Evolutionary conservation across 2,329 filamentous ascomycete genomes (phyloP).

Genomic region (Parastagonospora avenae): DNA sequence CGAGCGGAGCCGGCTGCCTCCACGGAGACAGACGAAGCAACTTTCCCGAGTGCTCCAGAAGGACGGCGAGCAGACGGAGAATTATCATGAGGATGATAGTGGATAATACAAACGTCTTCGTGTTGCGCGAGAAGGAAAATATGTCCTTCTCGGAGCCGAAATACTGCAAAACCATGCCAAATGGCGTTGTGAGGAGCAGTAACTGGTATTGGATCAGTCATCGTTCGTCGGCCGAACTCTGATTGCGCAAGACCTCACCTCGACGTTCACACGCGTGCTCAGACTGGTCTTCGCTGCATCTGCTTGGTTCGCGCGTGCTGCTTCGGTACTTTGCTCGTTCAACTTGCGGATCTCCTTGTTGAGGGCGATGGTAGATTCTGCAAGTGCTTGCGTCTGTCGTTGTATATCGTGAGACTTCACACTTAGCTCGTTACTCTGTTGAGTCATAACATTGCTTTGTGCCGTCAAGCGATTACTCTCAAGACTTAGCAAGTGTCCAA

Average conservation of each 20-base stretch:
- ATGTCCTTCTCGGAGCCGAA: constrained; percentile 7
- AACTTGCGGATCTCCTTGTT: constrained; percentile 4
- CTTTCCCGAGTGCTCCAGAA: not conserved
- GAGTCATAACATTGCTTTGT: not conserved
- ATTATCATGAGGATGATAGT: constrained; percentile 4
- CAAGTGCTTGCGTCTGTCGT: not conserved
- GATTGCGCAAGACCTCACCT: not conserved
- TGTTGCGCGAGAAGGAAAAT: constrained; percentile 5
- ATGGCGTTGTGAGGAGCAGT: constrained; percentile 4
- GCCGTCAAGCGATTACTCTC: constrained; percentile 6
- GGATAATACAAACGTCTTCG: constrained; percentile 2
- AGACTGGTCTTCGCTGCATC: constrained; percentile 5
- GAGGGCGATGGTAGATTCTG: not conserved
- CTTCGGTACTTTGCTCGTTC: constrained; percentile 2
- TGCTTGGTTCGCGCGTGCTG: constrained; percentile 2
- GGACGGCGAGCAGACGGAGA: not conserved
- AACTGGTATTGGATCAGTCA: not conserved
- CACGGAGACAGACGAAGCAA: not conserved
- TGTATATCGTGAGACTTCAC: too few species aligned
- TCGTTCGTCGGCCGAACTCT: too few species aligned
- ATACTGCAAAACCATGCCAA: constrained; percentile 8
- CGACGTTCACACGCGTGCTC: constrained; percentile 10
- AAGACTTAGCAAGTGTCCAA: constrained; percentile 4
- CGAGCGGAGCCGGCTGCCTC: not conserved
- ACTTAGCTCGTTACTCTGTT: too few species aligned